phyloP scores from a whole-genome alignment of 495 filamentous ascomycete species.

The Saxispiralis lemnorum region DNA sequence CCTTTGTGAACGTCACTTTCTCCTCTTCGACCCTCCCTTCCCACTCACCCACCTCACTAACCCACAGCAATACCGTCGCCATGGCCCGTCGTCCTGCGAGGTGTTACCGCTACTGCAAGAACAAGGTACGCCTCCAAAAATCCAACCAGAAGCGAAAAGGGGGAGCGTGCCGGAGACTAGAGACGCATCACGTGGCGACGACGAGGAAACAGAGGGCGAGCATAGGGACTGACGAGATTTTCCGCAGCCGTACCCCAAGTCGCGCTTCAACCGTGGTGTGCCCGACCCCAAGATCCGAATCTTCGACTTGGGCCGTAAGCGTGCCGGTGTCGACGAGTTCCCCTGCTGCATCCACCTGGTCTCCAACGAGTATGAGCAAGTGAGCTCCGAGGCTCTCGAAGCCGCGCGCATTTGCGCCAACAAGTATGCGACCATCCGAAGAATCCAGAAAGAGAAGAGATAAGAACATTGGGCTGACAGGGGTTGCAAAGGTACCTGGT shows the following conservation, averaged over 20 bases:
- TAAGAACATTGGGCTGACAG: not conserved
- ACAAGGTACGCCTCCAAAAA: slow-evolving; percentile 58
- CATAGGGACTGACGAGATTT: slow-evolving; percentile 14
- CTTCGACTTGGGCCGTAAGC: slow-evolving; percentile 99
- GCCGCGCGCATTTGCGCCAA: slow-evolving; percentile 98
- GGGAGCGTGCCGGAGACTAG: not conserved
- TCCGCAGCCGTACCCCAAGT: slow-evolving; percentile 89
- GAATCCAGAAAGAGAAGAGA: not conserved
- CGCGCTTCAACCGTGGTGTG: slow-evolving; percentile 99
- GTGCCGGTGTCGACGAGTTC: slow-evolving; percentile 95
- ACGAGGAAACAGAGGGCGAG: slow-evolving; percentile 10
- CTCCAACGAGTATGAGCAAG: slow-evolving; percentile 98
- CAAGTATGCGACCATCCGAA: slow-evolving; percentile 41
- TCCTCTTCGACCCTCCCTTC: slow-evolving; percentile 3
- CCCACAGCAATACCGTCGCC: slow-evolving; percentile 46
- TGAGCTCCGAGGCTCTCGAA: slow-evolving; percentile 96
- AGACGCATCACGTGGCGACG: not conserved
- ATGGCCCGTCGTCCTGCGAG: slow-evolving; percentile 97
- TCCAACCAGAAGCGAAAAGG: slow-evolving; percentile 4
- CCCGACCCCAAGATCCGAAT: slow-evolving; percentile 98
- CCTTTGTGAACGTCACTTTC: slow-evolving; percentile 5
- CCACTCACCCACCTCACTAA: slow-evolving; percentile 6
- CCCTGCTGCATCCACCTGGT: slow-evolving; percentile 94
- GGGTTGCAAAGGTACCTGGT: slow-evolving; percentile 54
- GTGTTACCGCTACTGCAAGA: slow-evolving; percentile 99